phyloP scores from a whole-genome alignment of 768 basidiomycete species.

The Psilocybe cyanescens region DNA sequence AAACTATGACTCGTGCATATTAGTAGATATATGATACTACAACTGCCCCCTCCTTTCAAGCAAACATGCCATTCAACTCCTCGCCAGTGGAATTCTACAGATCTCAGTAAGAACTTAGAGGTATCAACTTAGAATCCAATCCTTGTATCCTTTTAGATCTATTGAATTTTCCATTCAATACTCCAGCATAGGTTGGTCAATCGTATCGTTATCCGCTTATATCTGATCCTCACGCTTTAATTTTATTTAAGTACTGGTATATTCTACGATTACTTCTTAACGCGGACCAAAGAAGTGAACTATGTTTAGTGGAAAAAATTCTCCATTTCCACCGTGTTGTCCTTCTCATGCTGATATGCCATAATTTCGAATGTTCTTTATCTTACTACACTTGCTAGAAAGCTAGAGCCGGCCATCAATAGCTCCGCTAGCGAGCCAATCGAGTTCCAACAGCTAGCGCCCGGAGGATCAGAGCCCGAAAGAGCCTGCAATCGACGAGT shows the following conservation, averaged over 20 bases:
- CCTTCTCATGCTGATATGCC: constrained; percentile 6
- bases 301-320: constrained; percentile 7
- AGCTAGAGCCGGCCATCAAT: not conserved
- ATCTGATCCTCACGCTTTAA: not conserved
- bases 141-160: not conserved
- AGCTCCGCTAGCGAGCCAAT: not conserved
- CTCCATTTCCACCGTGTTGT: not conserved
- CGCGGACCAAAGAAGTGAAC: constrained; percentile 6
- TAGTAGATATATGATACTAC: too few relatives aligned
- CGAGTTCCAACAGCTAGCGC: not conserved
- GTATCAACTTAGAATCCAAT: too few relatives aligned
- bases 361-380: constrained; percentile 6
- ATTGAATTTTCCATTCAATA: not conserved
- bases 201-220: not conserved
- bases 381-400: not conserved
- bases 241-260: not conserved
- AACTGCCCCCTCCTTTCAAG: too few relatives aligned
- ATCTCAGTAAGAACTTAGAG: too few relatives aligned
- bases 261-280: constrained; percentile 9
- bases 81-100: too few relatives aligned
- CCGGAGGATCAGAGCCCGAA: too few relatives aligned
- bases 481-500: not conserved
- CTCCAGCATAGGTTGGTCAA: not conserved
- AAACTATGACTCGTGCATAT: too few relatives aligned
- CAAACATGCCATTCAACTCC: too few relatives aligned